Conservation (phyloP, 495 filamentous ascomycete species). For the Lasiosphaeria miniovina region DNA sequence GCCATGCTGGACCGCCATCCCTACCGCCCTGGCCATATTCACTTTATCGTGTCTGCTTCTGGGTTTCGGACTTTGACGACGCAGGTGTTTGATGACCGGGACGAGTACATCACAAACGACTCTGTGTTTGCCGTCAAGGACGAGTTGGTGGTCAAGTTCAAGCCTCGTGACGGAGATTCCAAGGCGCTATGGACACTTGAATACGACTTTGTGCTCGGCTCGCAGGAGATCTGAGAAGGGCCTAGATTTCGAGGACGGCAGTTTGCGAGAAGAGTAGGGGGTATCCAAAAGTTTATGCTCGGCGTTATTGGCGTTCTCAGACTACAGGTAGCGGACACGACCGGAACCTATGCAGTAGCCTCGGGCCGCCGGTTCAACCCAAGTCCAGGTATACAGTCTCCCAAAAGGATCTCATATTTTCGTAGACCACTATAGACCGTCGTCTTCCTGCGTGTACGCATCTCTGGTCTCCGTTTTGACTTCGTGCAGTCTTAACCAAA, state of each 20-base stretch:
- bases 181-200: slow-evolving; percentile 59
- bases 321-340: too few species aligned
- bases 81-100: slow-evolving; percentile 69
- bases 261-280: too few species aligned
- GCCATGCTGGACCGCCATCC: slow-evolving; percentile 64
- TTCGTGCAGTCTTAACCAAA: too few species aligned
- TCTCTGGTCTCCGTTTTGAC: too few species aligned
- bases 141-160: slow-evolving; percentile 65
- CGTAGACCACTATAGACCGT: too few species aligned
- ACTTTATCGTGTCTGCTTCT: slow-evolving; percentile 55
- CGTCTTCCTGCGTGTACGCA: too few species aligned
- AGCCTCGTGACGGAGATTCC: slow-evolving; percentile 54
- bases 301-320: too few species aligned
- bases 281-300: too few species aligned
- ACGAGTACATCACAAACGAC: slow-evolving; percentile 62
- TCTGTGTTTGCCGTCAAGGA: slow-evolving; percentile 78
- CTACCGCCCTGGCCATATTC: slow-evolving; percentile 73
- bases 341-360: too few species aligned
- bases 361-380: too few species aligned
- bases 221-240: slow-evolving; percentile 1
- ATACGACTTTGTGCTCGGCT: slow-evolving; percentile 51
- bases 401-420: too few species aligned
- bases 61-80: slow-evolving; percentile 58
- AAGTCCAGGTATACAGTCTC: too few species aligned
- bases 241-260: not conserved